Evolutionary conservation across 345 rosid species (phyloP), one percentile per base, ranked within the genome.

Genomic region (Zanthoxylum bungeanum): DNA sequence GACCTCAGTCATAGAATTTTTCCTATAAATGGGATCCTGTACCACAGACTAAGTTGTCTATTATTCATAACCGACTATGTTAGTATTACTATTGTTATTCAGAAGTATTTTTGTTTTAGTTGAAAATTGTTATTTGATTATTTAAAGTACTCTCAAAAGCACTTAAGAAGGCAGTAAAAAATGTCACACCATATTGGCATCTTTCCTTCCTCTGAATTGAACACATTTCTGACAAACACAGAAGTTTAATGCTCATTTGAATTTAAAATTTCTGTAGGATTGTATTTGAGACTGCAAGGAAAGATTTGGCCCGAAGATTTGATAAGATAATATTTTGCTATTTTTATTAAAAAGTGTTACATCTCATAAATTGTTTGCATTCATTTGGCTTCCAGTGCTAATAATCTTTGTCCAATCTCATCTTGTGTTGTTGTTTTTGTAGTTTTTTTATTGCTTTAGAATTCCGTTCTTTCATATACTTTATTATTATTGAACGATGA

Each of bases 331-430:
- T 28, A n/a, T 19, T 30, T 59, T 59, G 31, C 66, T 40, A 58
- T 46, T 57, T 33, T 60, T 7, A 52, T 74, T 33, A 28, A 21
- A 61, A 37, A n/a, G 39, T 21, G 4, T 74, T 57, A 34, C 77
- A 36, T 49, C 72, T 51, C 22, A 39, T 50, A 40, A 21, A 49
- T 71, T 71, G 17, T 24, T 14, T 28, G 49, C 59, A 36, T 60
- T 19, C 12, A 5, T 19, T 36, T 57, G 64, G 28, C 12, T 69
- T 51, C 47, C 57, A 59, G 11, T 12, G 3, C n/a, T 55, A 55
- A 2, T 37, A 55, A 24, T 60, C 5, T 25, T 10, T 53, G 61
- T 68, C 14, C 16, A n/a, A n/a, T 55, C 2, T 11, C 59, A 22
- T 31, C 16, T 24, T 1, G n/a, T n/a, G n/a, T 25, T 55, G 7